These are phyloP conservation scores for Mycena haematopus DNA, from an alignment of 768 basidiomycete genomes.

Conservation along the genomic window DNA sequence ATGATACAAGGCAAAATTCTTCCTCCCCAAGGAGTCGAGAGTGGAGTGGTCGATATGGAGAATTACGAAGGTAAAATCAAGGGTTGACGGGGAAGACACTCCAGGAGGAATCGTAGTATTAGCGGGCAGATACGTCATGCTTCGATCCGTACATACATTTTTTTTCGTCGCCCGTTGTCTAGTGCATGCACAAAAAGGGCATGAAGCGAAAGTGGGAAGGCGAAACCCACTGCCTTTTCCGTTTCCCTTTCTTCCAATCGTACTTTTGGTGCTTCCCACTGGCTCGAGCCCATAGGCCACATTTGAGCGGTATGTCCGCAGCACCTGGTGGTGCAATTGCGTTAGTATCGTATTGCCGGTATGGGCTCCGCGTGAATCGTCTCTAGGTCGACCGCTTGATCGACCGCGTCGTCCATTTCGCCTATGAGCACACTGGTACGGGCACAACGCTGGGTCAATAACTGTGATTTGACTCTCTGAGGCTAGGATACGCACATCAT, in stretches of 20 bases:
- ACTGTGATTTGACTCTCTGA: constrained; percentile 1
- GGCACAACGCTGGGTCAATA: constrained; percentile 3
- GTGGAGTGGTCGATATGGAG: constrained; percentile 4
- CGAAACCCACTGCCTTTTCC: background rate
- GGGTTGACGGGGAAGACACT: background rate
- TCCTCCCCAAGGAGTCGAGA: background rate
- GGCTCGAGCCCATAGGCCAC: background rate
- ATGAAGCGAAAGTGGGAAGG: constrained; percentile 14
- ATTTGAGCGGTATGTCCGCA: background rate
- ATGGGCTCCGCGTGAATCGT: constrained; percentile 89
- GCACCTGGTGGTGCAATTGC: background rate
- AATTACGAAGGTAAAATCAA: background rate
- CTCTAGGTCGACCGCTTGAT: constrained; percentile 74
- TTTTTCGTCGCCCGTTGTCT: constrained; percentile 7
- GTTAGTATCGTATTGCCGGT: constrained; percentile 76
- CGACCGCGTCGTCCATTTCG: constrained; percentile 85
- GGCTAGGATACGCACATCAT: constrained; percentile 78
- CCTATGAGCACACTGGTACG: constrained; percentile 72
- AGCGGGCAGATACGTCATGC: constrained; percentile 8
- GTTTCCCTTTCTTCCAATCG: background rate
- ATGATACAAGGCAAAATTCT: background rate
- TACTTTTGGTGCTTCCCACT: constrained; percentile 6
- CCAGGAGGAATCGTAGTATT: constrained; percentile 8
- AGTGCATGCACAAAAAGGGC: constrained; percentile 10
- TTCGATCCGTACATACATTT: constrained; percentile 26